Evolutionary conservation across 768 basidiomycete species (phyloP), one percentile per base, ranked within the genome.

Genomic region (Mycena indigotica): DNA sequence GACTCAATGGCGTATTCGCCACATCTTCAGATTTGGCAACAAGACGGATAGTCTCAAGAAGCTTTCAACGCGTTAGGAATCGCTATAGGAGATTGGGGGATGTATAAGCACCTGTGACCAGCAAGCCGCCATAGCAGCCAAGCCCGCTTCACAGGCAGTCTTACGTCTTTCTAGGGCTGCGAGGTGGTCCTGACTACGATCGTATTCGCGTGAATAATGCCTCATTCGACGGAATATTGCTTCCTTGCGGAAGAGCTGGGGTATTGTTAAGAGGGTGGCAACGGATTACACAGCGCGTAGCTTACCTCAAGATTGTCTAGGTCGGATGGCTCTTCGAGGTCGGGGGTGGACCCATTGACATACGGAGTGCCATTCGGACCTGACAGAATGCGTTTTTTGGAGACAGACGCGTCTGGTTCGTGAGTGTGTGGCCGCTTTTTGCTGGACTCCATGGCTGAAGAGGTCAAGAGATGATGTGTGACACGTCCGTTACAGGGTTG

Each of bases 221-320:
- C 79, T 85, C 91, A 94, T 93, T 57, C 89, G 79, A 38, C 92
- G 81, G 71, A 85, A 93, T 50, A 94, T 86, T 40, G 92, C 92
- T 65, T 91, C 90, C 71, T 94, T 93, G 60, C 89, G 84, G 70
- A 91, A 93, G n/a, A 82, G 76, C 91, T 93, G 62, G 24, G 62
- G 57, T 44, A 54, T 29, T 65, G 53, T 52, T 35, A 17, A 35
- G 54, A 59, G 58, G 50, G 48, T 64, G 62, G 60, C 26, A 46
- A 21, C 12, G 35, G 32, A 54, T 55, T 56, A 58, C 51, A 49
- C 52, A 62, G 55, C 65, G 53, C 51, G 65, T 56, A 28, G 56
- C 60, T 70, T 75, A 87, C 88, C 85, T 90, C 88, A 64, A 90
- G 77, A 68, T 81, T 82, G 72, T 82, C 80, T 62, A 72, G 72